A percentile compares a stretch with the other conserved stretches of the same genome.
These are phyloP conservation scores for Candolleomyces aberdarensis DNA, from an alignment of 768 basidiomycete genomes.

Conservation along the genomic window DNA sequence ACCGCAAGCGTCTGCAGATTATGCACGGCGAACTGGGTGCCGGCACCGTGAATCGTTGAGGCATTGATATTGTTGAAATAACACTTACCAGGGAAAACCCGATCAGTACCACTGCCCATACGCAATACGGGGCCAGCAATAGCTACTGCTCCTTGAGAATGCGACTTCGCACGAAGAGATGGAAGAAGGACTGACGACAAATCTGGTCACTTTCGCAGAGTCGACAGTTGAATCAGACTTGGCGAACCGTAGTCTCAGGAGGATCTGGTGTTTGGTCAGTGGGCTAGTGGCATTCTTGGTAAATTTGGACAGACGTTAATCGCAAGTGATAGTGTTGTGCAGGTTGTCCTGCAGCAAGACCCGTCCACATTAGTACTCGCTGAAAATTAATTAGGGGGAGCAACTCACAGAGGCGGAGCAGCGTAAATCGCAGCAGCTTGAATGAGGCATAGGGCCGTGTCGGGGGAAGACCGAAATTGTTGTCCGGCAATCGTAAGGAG, in stretches of 20 bases:
- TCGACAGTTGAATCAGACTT: constrained; percentile 14
- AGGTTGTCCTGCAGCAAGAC: constrained; percentile 19
- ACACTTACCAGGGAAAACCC: constrained; percentile 20
- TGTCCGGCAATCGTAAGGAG: constrained; percentile 29
- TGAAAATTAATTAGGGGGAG: not conserved
- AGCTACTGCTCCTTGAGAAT: constrained; percentile 14
- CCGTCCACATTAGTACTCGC: not conserved
- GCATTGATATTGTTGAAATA: not conserved
- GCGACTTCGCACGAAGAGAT: not conserved
- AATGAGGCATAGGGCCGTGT: constrained; percentile 21
- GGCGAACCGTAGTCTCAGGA: constrained; percentile 23
- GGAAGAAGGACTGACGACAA: constrained; percentile 15
- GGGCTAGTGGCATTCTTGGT: not conserved
- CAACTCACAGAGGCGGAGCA: constrained; percentile 27
- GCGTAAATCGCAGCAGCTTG: constrained; percentile 30
- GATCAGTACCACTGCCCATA: constrained; percentile 23
- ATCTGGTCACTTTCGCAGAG: constrained; percentile 14
- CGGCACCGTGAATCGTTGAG: not conserved
- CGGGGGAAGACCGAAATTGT: constrained; percentile 20
- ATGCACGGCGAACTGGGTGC: constrained; percentile 18
- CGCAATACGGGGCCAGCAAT: constrained; percentile 21
- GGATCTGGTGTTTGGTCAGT: constrained; percentile 17
- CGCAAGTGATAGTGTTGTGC: constrained; percentile 25
- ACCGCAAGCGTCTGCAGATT: constrained; percentile 19
- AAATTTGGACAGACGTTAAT: constrained; percentile 20